phyloP scores from a whole-genome alignment of 805 yeast species.

The Candida oleophila region DNA sequence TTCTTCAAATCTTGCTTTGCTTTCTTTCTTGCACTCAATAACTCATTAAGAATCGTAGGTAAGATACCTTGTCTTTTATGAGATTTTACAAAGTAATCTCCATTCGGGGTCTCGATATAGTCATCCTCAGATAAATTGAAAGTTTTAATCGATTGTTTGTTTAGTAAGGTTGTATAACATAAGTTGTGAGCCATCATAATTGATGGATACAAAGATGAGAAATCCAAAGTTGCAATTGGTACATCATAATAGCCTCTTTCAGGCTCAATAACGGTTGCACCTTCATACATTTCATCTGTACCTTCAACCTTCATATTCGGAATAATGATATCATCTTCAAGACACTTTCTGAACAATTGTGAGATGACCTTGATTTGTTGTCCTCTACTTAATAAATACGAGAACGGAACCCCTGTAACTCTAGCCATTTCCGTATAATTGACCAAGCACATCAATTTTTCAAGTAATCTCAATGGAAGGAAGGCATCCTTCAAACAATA shows the following conservation, averaged over 20 bases:
- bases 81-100: constrained; percentile 81
- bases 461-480: constrained; percentile 81
- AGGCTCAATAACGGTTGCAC: constrained; percentile 99
- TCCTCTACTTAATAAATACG: constrained; percentile 84
- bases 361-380: constrained; percentile 98
- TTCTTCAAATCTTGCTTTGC: constrained; percentile 89
- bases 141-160: constrained; percentile 64
- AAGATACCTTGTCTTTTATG: constrained; percentile 75
- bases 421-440: constrained; percentile 99
- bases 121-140: constrained; percentile 67
- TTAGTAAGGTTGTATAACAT: constrained; percentile 88
- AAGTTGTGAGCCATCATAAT: constrained; percentile 99
- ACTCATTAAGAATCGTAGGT: constrained; percentile 88
- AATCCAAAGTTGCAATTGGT: constrained; percentile 97
- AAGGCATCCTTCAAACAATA: constrained; percentile 97
- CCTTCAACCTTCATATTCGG: constrained; percentile 88
- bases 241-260: constrained; percentile 92
- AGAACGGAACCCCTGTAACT: constrained; percentile 97
- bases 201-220: constrained; percentile 95
- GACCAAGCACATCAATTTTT: constrained; percentile 92
- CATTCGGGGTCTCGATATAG: constrained; percentile 85
- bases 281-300: constrained; percentile 89
- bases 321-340: constrained; percentile 79
- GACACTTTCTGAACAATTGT: constrained; percentile 90
- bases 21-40: constrained; percentile 85